Evolutionary conservation across 2,329 filamentous ascomycete species (phyloP).

Genomic region (Paracoccidioides lutzii): DNA sequence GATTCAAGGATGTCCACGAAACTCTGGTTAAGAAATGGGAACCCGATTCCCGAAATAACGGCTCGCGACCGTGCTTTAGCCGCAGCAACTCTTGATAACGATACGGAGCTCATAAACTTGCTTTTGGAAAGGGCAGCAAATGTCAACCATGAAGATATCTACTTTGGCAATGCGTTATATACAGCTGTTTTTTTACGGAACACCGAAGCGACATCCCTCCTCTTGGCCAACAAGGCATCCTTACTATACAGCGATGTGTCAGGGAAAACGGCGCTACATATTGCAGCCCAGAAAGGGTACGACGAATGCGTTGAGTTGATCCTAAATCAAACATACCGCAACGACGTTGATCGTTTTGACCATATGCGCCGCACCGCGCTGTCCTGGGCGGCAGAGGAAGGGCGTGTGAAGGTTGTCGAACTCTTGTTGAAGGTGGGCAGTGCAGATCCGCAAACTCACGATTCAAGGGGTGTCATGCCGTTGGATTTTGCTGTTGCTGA

Average conservation of each 20-base stretch:
- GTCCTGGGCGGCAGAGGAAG: neutral
- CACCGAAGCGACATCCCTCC: neutral
- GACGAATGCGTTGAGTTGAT: neutral
- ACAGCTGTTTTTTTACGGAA: neutral
- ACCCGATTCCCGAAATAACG: neutral
- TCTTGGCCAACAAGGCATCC: neutral
- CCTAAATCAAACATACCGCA: neutral
- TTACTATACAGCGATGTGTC: neutral
- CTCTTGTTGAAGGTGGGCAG: neutral
- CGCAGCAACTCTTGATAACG: neutral
- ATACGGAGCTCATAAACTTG: neutral
- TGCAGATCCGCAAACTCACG: neutral
- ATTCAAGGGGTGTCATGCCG: neutral
- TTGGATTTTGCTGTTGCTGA: neutral
- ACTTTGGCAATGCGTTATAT: constrained; percentile 3
- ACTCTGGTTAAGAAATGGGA: neutral
- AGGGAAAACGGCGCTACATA: neutral
- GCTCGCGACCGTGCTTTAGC: neutral
- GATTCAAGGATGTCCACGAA: neutral
- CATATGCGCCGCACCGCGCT: neutral
- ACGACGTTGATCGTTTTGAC: neutral
- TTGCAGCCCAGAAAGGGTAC: neutral
- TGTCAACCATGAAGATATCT: neutral
- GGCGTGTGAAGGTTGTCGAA: neutral
- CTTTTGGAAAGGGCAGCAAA: constrained; percentile 1